Conservation (phyloP, 2,329 filamentous ascomycete species). For the Arthrocladium fulminans region DNA sequence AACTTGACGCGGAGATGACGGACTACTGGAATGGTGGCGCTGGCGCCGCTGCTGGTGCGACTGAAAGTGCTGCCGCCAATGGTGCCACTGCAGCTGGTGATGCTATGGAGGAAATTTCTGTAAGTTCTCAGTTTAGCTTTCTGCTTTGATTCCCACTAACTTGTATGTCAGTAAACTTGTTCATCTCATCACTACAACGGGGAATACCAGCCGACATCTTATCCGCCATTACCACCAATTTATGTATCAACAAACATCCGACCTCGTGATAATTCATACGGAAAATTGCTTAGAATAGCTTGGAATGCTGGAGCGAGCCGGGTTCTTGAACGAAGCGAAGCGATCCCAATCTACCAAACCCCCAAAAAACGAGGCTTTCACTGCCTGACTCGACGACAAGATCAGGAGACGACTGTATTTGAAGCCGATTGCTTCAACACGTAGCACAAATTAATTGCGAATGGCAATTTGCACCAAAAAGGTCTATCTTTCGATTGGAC, state of each 20-base stretch:
- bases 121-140: conserved; percentile 26
- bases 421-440: conserved; percentile 2
- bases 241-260: conserved; percentile 1
- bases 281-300: conserved; percentile 1
- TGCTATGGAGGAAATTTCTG: conserved; percentile 50
- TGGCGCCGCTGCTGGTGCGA: conserved; percentile 33
- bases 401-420: not conserved
- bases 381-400: not conserved
- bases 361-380: not conserved
- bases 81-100: conserved; percentile 40
- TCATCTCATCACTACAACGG: not conserved
- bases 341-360: not conserved
- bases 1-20: conserved; percentile 94
- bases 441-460: conserved; percentile 4
- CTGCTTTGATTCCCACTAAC: no score
- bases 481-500: conserved; percentile 1
- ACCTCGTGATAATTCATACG: not conserved
- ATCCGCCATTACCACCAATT: not conserved
- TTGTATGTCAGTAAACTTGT: not conserved
- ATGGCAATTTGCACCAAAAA: conserved; percentile 1
- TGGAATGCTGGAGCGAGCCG: not conserved
- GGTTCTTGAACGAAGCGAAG: conserved; percentile 1
- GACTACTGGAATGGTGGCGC: conserved; percentile 68
- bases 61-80: conserved; percentile 37
- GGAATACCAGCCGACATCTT: not conserved